Conservation (phyloP, 2,329 filamentous ascomycete species). For the Aspergillus sojae region DNA sequence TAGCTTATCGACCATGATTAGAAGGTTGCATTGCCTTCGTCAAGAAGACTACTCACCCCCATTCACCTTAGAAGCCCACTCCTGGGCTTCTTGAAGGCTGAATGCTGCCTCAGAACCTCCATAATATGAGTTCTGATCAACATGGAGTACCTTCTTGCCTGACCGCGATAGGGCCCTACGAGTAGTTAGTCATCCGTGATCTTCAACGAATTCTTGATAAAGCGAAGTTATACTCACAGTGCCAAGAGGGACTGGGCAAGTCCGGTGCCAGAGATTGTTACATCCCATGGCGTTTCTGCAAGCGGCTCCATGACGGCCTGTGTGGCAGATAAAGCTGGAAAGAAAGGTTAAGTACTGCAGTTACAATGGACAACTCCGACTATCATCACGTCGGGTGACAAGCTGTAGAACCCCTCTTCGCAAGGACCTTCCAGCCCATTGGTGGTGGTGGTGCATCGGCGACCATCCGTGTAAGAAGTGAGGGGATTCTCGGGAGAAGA, state of each 20-base stretch:
- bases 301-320: slow-evolving; percentile 67
- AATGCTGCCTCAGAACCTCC: slow-evolving; percentile 84
- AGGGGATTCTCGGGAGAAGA: slow-evolving; percentile 13
- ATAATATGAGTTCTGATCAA: slow-evolving; percentile 87
- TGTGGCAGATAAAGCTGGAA: slow-evolving; percentile 19
- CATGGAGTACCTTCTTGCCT: slow-evolving; percentile 85
- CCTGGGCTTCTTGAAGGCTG: slow-evolving; percentile 77
- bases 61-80: slow-evolving; percentile 63
- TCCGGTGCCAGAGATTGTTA: slow-evolving; percentile 77
- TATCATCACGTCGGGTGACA: slow-evolving; percentile 28
- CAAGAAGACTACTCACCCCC: slow-evolving; percentile 34
- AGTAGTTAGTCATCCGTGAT: slow-evolving; percentile 54
- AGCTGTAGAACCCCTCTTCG: slow-evolving; percentile 15
- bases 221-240: slow-evolving; percentile 57
- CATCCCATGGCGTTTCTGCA: slow-evolving; percentile 75
- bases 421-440: slow-evolving; percentile 22
- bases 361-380: slow-evolving; percentile 19
- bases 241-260: slow-evolving; percentile 78
- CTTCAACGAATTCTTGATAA: slow-evolving; percentile 14
- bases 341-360: slow-evolving; percentile 22
- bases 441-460: slow-evolving; percentile 20
- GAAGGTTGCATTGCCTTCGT: slow-evolving; percentile 11
- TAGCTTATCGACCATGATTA: slow-evolving; percentile 32
- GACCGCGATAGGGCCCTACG: slow-evolving; percentile 87
- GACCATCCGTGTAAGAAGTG: slow-evolving; percentile 15